Evolutionary conservation across 2,329 filamentous ascomycete genomes (phyloP), one percentile per base, ranked within the genome.

Genomic region (Beauveria medogensis): DNA sequence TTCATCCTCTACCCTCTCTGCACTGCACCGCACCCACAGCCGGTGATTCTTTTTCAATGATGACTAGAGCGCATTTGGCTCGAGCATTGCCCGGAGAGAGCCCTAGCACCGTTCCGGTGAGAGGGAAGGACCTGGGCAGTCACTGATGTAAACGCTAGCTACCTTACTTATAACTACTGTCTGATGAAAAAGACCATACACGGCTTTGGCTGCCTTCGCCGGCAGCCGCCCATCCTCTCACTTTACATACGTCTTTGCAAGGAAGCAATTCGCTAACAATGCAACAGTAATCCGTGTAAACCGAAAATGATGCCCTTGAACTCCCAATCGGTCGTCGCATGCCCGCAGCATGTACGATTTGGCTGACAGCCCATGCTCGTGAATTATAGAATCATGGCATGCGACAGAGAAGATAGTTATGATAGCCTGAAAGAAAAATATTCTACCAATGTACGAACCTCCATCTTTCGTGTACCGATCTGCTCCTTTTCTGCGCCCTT

Each of bases 21-120:
- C 62, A 63, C 14, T 8, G 7, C 55, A 28, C 48, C 26, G 14
- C 47, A 44, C 5, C 34, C n/a, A 50, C 9, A 37, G 43, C 62
- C 61, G 60, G 63, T 69, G 75, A 65, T 70, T 26, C 40, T 60
- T 63, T 70, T 74, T 74, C 74, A 73, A 92, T 95, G 93, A 97
- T 97, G 93, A 97, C 93, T 91, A 93, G 93, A 97, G 93, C 92
- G 93, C 93, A 97, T 97, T 97, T 97, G 93, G 93, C 93, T 97
- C 91, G 93, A 97, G 93, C 83, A 96, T 92, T 85, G 86, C 80
- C 77, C 79, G 81, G 78, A 77, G 78, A 73, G 75, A 70, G 76
- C 76, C 79, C 79, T 80, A 80, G 77, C 78, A 77, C 80, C 88
- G 89, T 86, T 96, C 88, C 83, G 93, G 91, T 88, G 81, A 76